Conservation (phyloP, 495 filamentous ascomycete species). For the Neurospora africana region DNA sequence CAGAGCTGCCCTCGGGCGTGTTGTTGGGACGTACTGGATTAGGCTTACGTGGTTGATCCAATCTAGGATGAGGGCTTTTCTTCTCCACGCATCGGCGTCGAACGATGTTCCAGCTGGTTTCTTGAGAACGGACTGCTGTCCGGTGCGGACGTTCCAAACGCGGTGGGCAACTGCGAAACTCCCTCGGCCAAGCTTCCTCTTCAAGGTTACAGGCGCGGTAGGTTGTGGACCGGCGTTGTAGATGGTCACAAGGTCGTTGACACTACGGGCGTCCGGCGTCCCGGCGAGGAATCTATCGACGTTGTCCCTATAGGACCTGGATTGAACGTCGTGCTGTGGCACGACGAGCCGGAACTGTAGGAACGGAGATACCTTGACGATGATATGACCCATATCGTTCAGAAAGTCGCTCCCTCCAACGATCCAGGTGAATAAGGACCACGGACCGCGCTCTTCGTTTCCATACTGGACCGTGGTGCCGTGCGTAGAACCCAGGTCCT, state of each 20-base stretch:
- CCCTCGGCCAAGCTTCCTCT: not conserved
- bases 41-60: slow-evolving; percentile 4
- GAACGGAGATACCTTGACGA: not conserved
- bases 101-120: not conserved
- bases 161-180: slow-evolving; percentile 1
- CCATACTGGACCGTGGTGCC: not conserved
- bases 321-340: not conserved
- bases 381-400: not conserved
- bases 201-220: not conserved
- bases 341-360: slow-evolving; percentile 5
- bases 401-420: slow-evolving; percentile 2
- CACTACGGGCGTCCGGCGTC: not conserved
- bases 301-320: not conserved
- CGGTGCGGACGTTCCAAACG: slow-evolving; percentile 3
- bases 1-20: not conserved
- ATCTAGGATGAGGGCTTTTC: not conserved
- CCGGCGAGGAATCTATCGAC: slow-evolving; percentile 5
- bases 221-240: not conserved
- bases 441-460: not conserved
- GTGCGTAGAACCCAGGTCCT: too few relatives aligned
- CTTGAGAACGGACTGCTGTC: slow-evolving; percentile 2
- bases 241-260: too few relatives aligned
- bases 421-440: not conserved
- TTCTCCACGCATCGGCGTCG: not conserved
- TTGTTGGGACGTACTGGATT: not conserved